Conservation (phyloP, 768 basidiomycete genomes). For the Boletus sp. region DNA sequence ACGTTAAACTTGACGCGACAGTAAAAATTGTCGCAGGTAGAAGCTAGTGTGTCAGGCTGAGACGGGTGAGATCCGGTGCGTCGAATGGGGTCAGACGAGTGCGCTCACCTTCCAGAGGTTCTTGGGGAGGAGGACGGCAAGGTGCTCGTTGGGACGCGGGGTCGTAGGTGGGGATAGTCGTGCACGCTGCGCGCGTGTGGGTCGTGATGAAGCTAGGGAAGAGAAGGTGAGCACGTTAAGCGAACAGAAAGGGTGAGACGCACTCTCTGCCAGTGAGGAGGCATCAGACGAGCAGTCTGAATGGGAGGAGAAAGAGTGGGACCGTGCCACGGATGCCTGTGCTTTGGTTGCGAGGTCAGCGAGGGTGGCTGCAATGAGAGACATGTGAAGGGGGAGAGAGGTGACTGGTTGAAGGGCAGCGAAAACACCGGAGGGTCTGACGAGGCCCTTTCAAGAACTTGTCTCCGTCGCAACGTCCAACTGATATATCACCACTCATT, state of each 20-base stretch:
- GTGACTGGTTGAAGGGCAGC: slow-evolving; percentile 10
- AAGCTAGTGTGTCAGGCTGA: slow-evolving; percentile 61
- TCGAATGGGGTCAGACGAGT: background rate
- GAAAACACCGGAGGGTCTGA: background rate
- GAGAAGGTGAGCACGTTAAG: background rate
- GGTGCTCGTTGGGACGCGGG: slow-evolving; percentile 58
- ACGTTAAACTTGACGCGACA: slow-evolving; percentile 66
- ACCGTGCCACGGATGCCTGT: slow-evolving; percentile 17
- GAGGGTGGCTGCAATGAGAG: slow-evolving; percentile 24
- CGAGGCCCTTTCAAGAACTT: background rate
- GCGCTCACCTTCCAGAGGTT: slow-evolving; percentile 69
- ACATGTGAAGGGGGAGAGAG: slow-evolving; percentile 27
- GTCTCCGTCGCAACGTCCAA: slow-evolving; percentile 24
- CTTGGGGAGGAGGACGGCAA: slow-evolving; percentile 71
- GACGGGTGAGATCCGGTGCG: slow-evolving; percentile 16
- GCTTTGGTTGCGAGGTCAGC: slow-evolving; percentile 29
- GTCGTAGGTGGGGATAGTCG: slow-evolving; percentile 18
- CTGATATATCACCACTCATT: slow-evolving; percentile 29
- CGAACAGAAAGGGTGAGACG: background rate
- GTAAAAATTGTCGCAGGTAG: slow-evolving; percentile 70
- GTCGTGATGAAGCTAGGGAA: slow-evolving; percentile 22
- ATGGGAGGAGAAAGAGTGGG: slow-evolving; percentile 3
- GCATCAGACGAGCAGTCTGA: slow-evolving; percentile 14
- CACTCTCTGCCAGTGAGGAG: slow-evolving; percentile 13
- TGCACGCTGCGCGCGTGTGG: slow-evolving; percentile 15